Base-by-base conservation (phyloP, 108 stramenopile genomes). In the Nitzschia inconspicua region DNA sequence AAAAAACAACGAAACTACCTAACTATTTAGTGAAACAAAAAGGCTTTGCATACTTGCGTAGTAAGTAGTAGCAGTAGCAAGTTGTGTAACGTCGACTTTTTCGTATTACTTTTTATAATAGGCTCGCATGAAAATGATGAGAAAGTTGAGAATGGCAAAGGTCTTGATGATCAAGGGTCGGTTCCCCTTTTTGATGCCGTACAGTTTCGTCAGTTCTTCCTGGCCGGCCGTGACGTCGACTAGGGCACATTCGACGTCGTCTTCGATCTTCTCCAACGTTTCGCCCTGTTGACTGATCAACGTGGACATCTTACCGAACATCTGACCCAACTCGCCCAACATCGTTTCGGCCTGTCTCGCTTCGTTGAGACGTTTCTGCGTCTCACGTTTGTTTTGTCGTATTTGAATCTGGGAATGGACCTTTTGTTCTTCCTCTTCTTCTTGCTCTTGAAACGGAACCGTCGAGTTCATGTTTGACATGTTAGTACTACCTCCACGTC, bases 111-210 rank as follows among this genome's bases (percentile, higher is more conserved):
- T 56, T 47, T 68, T 75, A 20, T 62, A 55, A 65, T 91, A 94
- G 19, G 86, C 70, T 75, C 84, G 71, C 83, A 94, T 86, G 49
- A 94, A 90, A 44, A 94, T 50, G 48, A 94, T 87, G 43, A 94
- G 66, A 73, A 89, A 89, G 29, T 86, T 89, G 27, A 94, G 63
- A 16, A 94, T 59, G 3, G 58, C 76, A 76, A 91, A 94, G 1
- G 78, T 75, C 57, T 94, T 94, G 71, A 94, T 68, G 47, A 94
- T 94, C 56, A 94, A 58, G 3, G 79, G 83, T 14, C 93, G 83
- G 70, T 94, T 94, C 1, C 89, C 89, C 59, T 85, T 89, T 44
- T 88, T 91, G 54, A 80, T 58, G 4, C 69, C 61, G 53, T 94
- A 85, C 24, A 94, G 63, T 28, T 73, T 91, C 6, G 77, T 71